These are phyloP conservation scores for Elongisporangium undulatum DNA, from an alignment of 352 stramenopile genomes.

Conservation along the genomic window DNA sequence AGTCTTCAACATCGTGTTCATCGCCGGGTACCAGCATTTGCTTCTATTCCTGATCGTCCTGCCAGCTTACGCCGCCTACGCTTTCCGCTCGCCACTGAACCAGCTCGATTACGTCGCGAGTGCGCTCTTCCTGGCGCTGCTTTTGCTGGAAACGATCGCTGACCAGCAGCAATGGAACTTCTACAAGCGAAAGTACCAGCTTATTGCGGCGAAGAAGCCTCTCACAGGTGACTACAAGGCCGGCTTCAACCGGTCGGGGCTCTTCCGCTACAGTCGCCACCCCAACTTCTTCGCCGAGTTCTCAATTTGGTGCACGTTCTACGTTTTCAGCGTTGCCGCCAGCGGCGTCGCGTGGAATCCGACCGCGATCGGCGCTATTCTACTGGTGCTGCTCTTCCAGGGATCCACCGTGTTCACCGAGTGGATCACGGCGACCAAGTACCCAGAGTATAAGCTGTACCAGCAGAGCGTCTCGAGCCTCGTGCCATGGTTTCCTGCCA, in stretches of 20 bases:
- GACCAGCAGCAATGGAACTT: slow-evolving; percentile 93
- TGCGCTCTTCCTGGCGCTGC: slow-evolving; percentile 56
- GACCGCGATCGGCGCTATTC: slow-evolving; percentile 67
- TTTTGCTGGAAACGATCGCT: slow-evolving; percentile 81
- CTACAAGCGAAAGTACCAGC: slow-evolving; percentile 84
- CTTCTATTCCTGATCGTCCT: slow-evolving; percentile 77
- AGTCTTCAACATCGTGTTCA: slow-evolving; percentile 91
- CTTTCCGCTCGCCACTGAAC: slow-evolving; percentile 49
- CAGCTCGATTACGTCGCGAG: slow-evolving; percentile 57
- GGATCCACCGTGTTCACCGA: slow-evolving; percentile 89
- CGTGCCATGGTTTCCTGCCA: slow-evolving; percentile 44
- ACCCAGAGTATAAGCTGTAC: slow-evolving; percentile 87
- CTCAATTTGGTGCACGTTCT: slow-evolving; percentile 88
- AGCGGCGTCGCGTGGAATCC: slow-evolving; percentile 56
- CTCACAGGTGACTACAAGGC: slow-evolving; percentile 65
- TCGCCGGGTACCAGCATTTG: slow-evolving; percentile 87
- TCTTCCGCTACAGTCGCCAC: slow-evolving; percentile 91
- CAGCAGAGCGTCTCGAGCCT: slow-evolving; percentile 65
- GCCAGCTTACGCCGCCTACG: slow-evolving; percentile 67
- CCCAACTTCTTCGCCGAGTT: slow-evolving; percentile 94
- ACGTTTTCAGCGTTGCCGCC: slow-evolving; percentile 83
- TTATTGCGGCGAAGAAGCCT: slow-evolving; percentile 41
- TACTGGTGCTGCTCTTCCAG: slow-evolving; percentile 89
- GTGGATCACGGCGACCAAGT: slow-evolving; percentile 86
- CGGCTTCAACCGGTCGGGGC: slow-evolving; percentile 80